Percentiles rank a stretch among this genome's conserved stretches.
These are phyloP conservation scores for Xylariomycetidae sp. DNA, from an alignment of 2,329 filamentous ascomycete genomes.

Conservation along the genomic window DNA sequence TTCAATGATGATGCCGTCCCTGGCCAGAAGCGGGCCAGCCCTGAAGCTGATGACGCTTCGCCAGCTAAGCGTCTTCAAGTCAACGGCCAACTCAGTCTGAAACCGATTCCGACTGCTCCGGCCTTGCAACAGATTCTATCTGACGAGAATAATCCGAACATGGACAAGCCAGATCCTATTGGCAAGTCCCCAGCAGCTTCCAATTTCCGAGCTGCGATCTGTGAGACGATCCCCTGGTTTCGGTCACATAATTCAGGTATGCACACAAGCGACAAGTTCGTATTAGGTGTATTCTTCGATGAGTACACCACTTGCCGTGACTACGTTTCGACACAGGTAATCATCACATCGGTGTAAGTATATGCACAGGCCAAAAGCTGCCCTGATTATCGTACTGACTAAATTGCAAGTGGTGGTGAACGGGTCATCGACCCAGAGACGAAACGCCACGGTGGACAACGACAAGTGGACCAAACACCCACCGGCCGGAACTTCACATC, in stretches of 20 bases:
- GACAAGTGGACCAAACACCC: no score
- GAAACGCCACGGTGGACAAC: no score
- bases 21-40: no score
- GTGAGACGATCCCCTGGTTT: constrained; percentile 59
- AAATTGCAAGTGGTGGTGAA: constrained; percentile 14
- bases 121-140: no score
- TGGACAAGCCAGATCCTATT: constrained; percentile 5
- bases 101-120: no score
- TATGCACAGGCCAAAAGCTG: not conserved
- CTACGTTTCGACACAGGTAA: constrained; percentile 51
- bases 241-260: constrained; percentile 53
- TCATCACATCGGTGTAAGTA: constrained; percentile 57
- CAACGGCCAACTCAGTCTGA: no score
- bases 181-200: constrained; percentile 48
- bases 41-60: no score
- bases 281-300: constrained; percentile 54
- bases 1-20: no score
- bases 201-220: constrained; percentile 51
- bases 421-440: constrained; percentile 35
- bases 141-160: no score
- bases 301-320: constrained; percentile 47
- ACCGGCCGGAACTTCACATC: no score
- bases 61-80: no score
- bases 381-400: not conserved
- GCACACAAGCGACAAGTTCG: constrained; percentile 44